phyloP scores from a whole-genome alignment of 192 early-diverging fungal species.

The Borealophlyctis nickersoniae region DNA sequence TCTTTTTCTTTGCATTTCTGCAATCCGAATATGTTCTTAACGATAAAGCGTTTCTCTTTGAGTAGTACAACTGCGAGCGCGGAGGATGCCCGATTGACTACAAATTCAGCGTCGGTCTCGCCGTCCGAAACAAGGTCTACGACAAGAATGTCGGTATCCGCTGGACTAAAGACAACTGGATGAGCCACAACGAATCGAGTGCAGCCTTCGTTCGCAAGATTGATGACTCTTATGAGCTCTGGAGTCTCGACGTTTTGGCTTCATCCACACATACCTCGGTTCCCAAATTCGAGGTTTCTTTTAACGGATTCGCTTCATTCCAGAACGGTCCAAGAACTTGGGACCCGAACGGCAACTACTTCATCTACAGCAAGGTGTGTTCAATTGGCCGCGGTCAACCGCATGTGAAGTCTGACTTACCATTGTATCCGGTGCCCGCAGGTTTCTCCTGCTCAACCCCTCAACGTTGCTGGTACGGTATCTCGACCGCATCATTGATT shows the following conservation, averaged over 20 bases:
- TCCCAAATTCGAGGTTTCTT: not conserved
- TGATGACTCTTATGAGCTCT: not conserved
- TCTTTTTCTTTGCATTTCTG: too few relatives aligned
- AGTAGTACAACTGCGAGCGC: too few relatives aligned
- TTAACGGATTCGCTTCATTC: not conserved
- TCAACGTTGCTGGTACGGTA: too few relatives aligned
- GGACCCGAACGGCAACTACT: conserved; percentile 1
- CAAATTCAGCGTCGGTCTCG: not conserved
- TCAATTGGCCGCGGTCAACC: too few relatives aligned
- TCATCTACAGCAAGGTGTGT: too few relatives aligned
- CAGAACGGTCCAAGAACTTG: not conserved
- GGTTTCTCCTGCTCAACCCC: too few relatives aligned
- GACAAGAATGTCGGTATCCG: conserved; percentile 1
- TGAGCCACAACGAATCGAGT: not conserved
- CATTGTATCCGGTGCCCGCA: too few relatives aligned
- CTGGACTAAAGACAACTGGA: conserved; percentile 5
- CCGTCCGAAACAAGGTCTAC: not conserved
- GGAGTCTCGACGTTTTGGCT: not conserved
- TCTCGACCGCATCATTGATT: too few relatives aligned
- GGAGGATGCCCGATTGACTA: not conserved
- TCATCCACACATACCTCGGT: not conserved
- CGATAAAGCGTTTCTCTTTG: too few relatives aligned
- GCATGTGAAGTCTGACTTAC: too few relatives aligned
- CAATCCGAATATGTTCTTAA: too few relatives aligned
- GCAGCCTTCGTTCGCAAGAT: not conserved